A percentile compares a stretch with the other conserved stretches of the same genome.
Conservation (phyloP, 2,329 filamentous ascomycete genomes). For the Alternaria sp. region DNA sequence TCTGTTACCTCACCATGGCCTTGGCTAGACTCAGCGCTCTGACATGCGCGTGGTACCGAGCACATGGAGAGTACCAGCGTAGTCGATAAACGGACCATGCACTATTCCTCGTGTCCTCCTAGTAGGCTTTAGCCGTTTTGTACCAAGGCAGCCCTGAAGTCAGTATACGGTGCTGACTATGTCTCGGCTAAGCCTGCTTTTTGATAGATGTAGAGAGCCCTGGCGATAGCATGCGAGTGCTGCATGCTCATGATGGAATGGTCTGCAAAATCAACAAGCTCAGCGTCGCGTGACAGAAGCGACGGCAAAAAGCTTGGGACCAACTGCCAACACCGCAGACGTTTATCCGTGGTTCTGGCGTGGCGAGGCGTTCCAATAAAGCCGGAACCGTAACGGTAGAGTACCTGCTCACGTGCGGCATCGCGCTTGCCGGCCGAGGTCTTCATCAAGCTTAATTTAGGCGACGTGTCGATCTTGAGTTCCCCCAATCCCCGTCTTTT, state of each 20-base stretch:
- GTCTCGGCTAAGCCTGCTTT: not conserved
- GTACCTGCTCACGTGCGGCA: constrained; percentile 2
- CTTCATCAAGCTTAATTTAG: constrained; percentile 12
- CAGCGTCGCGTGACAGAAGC: not conserved
- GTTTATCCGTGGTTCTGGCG: constrained; percentile 1
- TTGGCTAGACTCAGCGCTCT: not conserved
- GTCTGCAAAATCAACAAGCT: not conserved
- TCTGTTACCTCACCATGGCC: not conserved
- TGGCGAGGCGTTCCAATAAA: not conserved
- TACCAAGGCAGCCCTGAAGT: not conserved
- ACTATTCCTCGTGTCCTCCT: not conserved
- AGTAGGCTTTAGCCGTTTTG: not conserved
- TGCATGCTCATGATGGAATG: too few species aligned
- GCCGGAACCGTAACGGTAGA: not conserved
- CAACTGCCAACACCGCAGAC: not conserved
- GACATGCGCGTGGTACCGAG: not conserved
- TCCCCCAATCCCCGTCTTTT: constrained; percentile 11
- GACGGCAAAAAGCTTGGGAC: not conserved
- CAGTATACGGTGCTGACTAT: not conserved
- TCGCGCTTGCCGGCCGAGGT: not conserved
- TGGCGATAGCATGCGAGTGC: not conserved
- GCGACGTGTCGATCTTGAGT: not conserved
- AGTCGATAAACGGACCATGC: not conserved
- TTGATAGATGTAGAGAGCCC: not conserved
- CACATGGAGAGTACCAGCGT: not conserved